Conservation (phyloP, 176 grass and related monocot species). For the Calamus simplicifolius region DNA sequence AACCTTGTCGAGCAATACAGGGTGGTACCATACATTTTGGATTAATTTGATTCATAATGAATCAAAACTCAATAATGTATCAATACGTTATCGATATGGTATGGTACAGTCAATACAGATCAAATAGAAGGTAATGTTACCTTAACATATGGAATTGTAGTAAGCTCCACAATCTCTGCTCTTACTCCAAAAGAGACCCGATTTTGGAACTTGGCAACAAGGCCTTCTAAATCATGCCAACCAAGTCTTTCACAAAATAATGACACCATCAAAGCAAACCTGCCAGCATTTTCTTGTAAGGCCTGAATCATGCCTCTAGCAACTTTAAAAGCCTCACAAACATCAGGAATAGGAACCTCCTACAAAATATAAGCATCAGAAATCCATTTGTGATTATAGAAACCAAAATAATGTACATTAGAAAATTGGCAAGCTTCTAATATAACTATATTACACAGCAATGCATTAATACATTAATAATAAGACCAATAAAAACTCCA, state of each 20-base stretch:
- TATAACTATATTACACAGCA: too few species aligned
- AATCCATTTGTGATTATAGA: too few species aligned
- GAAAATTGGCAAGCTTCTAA: too few species aligned
- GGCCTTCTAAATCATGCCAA: conserved; percentile 89
- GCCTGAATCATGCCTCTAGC: conserved; percentile 88
- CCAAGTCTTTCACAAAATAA: conserved; percentile 93
- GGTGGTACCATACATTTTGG: too few species aligned
- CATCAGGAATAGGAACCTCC: conserved; percentile 83
- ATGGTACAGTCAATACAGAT: too few species aligned
- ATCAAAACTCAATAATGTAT: too few species aligned
- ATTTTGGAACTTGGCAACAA: conserved; percentile 93
- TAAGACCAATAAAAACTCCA: too few species aligned
- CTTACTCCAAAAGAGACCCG: conserved; percentile 96
- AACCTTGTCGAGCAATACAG: too few species aligned
- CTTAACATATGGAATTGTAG: conserved; percentile 84
- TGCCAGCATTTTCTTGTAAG: conserved; percentile 96
- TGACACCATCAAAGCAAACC: conserved; percentile 96
- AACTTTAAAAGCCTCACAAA: conserved; percentile 92
- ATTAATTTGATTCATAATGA: too few species aligned
- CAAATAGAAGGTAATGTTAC: conserved; percentile 25
- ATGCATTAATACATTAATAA: too few species aligned
- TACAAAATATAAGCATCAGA: conserved; percentile 19
- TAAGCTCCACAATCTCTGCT: conserved; percentile 85
- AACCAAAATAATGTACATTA: too few species aligned
- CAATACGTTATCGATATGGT: too few species aligned